These are phyloP conservation scores for Neurospora cerealis DNA, from an alignment of 495 filamentous ascomycete genomes.

Conservation along the genomic window DNA sequence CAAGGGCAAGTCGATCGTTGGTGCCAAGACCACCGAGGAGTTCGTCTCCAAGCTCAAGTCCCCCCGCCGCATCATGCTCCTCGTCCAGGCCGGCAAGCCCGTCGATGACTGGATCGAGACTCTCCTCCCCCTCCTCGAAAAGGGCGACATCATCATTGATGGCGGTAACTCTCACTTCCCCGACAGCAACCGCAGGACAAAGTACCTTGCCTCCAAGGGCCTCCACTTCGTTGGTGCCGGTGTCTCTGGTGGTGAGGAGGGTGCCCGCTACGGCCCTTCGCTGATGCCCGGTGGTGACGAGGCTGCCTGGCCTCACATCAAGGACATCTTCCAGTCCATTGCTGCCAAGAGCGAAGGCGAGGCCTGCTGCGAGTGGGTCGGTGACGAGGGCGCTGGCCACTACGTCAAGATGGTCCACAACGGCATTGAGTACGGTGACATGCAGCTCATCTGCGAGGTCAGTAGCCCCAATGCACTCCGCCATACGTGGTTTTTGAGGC, in stretches of 20 bases:
- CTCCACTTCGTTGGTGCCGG: conserved; percentile 94
- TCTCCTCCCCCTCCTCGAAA: conserved; percentile 78
- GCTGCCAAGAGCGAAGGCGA: conserved; percentile 93
- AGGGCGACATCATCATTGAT: conserved; percentile 98
- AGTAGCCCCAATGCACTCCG: conserved; percentile 9
- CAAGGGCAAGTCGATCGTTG: conserved; percentile 88
- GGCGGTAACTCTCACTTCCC: conserved; percentile 99
- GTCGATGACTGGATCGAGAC: conserved; percentile 98
- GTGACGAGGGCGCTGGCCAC: conserved; percentile 97
- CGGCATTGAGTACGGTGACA: conserved; percentile 99
- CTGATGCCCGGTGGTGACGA: conserved; percentile 98
- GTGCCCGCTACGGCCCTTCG: conserved; percentile 92
- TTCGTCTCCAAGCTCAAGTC: conserved; percentile 93
- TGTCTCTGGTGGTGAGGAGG: conserved; percentile 99
- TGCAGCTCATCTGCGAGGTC: conserved; percentile 99
- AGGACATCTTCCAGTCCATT: conserved; percentile 97
- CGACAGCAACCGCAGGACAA: conserved; percentile 91
- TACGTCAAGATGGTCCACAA: conserved; percentile 99
- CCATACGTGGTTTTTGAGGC: neutral
- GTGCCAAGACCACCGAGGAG: conserved; percentile 88
- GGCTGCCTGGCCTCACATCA: conserved; percentile 96
- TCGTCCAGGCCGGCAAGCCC: conserved; percentile 94
- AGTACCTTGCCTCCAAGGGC: conserved; percentile 74
- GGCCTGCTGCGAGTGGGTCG: conserved; percentile 98
- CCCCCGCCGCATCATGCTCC: conserved; percentile 91